Evolutionary conservation across 306 rosid species (phyloP).

Genomic region (Cicer judaicum): DNA sequence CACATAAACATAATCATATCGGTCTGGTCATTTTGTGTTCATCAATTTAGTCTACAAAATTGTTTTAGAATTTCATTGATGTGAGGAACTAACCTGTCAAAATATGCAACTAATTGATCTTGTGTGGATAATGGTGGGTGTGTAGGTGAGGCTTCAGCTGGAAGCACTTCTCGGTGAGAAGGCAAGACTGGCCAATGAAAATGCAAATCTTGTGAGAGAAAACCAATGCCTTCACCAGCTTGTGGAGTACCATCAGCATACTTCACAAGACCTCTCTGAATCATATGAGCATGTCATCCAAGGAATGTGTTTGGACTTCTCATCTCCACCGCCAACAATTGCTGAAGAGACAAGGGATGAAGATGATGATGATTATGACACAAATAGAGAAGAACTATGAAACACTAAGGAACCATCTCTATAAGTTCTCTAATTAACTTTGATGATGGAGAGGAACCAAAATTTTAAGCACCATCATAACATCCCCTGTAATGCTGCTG

Average conservation of each 20-base stretch:
- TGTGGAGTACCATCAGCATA: conserved; percentile 89
- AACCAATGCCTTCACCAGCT: conserved; percentile 94
- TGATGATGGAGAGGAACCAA: conserved; percentile 34
- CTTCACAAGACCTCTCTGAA: conserved; percentile 73
- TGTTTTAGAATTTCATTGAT: neutral
- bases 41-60: neutral
- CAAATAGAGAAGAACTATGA: conserved; percentile 36
- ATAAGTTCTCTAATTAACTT: conserved; percentile 49
- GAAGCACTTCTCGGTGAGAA: conserved; percentile 93
- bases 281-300: conserved; percentile 75
- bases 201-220: conserved; percentile 83
- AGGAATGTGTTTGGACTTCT: conserved; percentile 85
- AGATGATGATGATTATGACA: conserved; percentile 17
- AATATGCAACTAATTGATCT: conserved; percentile 26
- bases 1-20: neutral
- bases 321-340: conserved; percentile 66
- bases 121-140: neutral
- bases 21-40: neutral
- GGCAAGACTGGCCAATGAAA: conserved; percentile 87
- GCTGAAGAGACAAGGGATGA: conserved; percentile 47
- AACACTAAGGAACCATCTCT: conserved; percentile 49
- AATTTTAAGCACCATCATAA: conserved; percentile 26
- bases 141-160: conserved; percentile 94
- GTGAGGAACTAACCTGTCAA: neutral
- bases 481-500: conserved; percentile 30